Evolutionary conservation across 1,284 basidiomycete genomes (phyloP).

Genomic region (Psilocybe mexicana): DNA sequence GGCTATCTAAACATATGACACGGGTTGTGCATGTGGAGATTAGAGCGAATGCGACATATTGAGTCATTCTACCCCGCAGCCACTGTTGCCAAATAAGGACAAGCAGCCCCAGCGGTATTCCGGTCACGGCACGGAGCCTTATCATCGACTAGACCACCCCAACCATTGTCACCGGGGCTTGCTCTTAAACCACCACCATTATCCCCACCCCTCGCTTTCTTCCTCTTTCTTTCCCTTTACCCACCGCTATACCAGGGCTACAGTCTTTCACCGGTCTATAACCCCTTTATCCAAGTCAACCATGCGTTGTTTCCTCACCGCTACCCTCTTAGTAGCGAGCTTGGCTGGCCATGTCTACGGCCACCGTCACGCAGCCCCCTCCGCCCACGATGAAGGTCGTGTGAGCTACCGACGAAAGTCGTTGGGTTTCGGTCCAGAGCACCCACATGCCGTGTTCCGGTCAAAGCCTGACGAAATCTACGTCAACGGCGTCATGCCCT

Average conservation of each 20-base stretch:
- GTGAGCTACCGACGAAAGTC: constrained; percentile 67
- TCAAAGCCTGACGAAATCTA: constrained; percentile 48
- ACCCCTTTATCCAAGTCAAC: constrained; percentile 11
- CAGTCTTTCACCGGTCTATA: constrained; percentile 19
- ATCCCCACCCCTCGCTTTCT: constrained; percentile 11
- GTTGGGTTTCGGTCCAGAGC: constrained; percentile 76
- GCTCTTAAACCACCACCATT: constrained; percentile 25
- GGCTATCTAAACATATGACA: background rate
- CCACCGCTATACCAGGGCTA: constrained; percentile 6
- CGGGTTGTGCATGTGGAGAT: constrained; percentile 7
- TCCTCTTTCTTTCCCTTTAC: constrained; percentile 4
- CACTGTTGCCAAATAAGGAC: constrained; percentile 17
- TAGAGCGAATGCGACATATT: constrained; percentile 15
- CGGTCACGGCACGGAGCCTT: constrained; percentile 15
- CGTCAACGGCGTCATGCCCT: constrained; percentile 41
- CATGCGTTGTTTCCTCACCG: constrained; percentile 43
- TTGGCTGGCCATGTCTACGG: constrained; percentile 40
- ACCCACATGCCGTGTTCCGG: constrained; percentile 70
- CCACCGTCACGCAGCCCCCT: constrained; percentile 28
- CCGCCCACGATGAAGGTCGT: constrained; percentile 27
- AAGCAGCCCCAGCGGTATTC: constrained; percentile 12
- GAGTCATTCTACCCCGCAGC: constrained; percentile 22
- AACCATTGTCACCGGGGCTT: constrained; percentile 22
- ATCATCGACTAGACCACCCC: constrained; percentile 17
- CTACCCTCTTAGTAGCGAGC: constrained; percentile 41